Percentiles rank a stretch among this genome's conserved stretches.
phyloP scores from a whole-genome alignment of 805 yeast species.

The Wickerhamiella musiphila region DNA sequence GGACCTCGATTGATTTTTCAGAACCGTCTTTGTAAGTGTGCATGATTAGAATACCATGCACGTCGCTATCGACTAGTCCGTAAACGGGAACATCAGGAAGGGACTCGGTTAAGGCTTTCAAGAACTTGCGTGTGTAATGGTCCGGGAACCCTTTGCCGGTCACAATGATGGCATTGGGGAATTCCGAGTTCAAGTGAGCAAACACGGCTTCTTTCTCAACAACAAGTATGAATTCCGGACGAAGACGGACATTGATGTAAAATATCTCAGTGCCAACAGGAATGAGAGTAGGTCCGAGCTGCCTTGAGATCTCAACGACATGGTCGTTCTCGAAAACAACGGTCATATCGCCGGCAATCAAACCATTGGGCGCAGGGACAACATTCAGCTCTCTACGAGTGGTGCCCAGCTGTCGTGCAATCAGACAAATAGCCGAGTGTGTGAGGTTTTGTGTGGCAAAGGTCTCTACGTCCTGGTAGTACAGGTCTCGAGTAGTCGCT shows the following conservation, averaged over 20 bases:
- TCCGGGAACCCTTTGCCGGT: slow-evolving; percentile 63
- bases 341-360: slow-evolving; percentile 27
- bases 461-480: slow-evolving; percentile 37
- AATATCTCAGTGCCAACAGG: slow-evolving; percentile 22
- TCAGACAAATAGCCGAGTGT: slow-evolving; percentile 24
- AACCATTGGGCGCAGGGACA: slow-evolving; percentile 39
- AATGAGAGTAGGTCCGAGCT: slow-evolving; percentile 17
- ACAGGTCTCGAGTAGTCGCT: slow-evolving; percentile 37
- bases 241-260: slow-evolving; percentile 9
- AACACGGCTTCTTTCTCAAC: slow-evolving; percentile 37
- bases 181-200: slow-evolving; percentile 17
- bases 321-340: slow-evolving; percentile 8
- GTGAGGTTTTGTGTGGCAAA: slow-evolving; percentile 31
- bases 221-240: slow-evolving; percentile 24
- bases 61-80: slow-evolving; percentile 46
- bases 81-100: slow-evolving; percentile 25
- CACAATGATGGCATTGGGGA: slow-evolving; percentile 22
- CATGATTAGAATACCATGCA: slow-evolving; percentile 41
- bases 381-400: slow-evolving; percentile 27
- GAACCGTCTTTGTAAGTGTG: slow-evolving; percentile 21
- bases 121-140: slow-evolving; percentile 29
- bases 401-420: slow-evolving; percentile 26
- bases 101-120: slow-evolving; percentile 18
- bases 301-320: slow-evolving; percentile 8
- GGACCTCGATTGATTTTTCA: slow-evolving; percentile 6